Evolutionary conservation across 2,329 filamentous ascomycete genomes (phyloP).

Genomic region (Botrytis aclada): DNA sequence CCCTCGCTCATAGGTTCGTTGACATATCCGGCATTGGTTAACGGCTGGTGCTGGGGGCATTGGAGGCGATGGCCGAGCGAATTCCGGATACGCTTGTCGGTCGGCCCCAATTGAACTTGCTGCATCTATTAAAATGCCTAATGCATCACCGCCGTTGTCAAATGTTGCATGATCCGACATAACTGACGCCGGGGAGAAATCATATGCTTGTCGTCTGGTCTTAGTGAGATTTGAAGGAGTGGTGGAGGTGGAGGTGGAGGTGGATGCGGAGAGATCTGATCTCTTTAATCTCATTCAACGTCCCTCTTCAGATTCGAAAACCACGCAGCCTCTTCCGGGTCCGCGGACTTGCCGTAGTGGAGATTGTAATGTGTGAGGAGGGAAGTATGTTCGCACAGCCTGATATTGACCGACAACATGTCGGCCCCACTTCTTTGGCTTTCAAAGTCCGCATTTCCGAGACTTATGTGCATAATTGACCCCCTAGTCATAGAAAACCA

Average conservation of each 20-base stretch:
- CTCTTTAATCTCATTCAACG: background rate
- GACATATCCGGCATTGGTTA: constrained; percentile 26
- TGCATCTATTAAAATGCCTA: background rate
- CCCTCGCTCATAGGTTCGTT: constrained; percentile 26
- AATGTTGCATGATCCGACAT: background rate
- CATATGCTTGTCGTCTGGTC: too few relatives aligned
- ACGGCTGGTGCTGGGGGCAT: background rate
- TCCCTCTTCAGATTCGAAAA: background rate
- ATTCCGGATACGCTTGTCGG: background rate
- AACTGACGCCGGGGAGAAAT: background rate
- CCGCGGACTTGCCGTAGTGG: background rate
- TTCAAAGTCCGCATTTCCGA: background rate
- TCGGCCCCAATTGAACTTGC: background rate
- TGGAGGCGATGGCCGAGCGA: background rate
- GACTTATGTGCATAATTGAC: background rate
- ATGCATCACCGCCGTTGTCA: background rate
- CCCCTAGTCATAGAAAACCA: background rate
- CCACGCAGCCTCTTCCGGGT: background rate
- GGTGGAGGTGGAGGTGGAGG: background rate
- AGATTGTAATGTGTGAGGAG: background rate
- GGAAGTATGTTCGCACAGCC: background rate
- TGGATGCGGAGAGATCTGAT: background rate
- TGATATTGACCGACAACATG: background rate
- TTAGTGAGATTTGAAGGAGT: background rate
- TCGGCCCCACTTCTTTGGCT: background rate